Evolutionary conservation across 148 eudicot species (phyloP).

Genomic region (Vaccinium vitisidaea): DNA sequence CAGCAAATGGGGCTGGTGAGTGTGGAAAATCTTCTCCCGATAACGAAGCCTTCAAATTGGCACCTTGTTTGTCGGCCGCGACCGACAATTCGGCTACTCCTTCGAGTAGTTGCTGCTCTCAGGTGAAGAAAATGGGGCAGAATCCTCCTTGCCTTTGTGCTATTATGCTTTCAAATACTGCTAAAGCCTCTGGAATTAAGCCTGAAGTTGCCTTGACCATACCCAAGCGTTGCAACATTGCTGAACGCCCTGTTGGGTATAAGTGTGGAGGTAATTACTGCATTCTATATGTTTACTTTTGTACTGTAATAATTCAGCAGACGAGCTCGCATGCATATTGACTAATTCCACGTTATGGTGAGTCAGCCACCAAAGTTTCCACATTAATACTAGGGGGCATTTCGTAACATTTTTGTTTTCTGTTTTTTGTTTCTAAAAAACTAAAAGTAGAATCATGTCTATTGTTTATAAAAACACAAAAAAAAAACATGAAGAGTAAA

Average conservation of each 20-base stretch:
- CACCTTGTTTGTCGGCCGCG: background rate
- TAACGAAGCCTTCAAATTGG: background rate
- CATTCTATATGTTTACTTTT: background rate
- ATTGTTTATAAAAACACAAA: too few species aligned
- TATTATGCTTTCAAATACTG: conserved; percentile 66
- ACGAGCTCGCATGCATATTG: background rate
- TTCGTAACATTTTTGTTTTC: too few species aligned
- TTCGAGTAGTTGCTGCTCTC: conserved; percentile 43
- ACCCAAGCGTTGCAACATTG: conserved; percentile 70
- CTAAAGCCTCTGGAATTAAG: conserved; percentile 54
- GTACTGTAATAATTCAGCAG: background rate
- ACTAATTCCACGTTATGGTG: background rate
- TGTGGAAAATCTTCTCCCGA: background rate
- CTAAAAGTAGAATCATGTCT: too few species aligned
- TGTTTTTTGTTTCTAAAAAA: too few species aligned
- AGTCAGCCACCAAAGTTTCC: background rate
- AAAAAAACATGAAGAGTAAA: too few species aligned
- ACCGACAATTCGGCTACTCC: background rate
- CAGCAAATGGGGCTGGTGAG: conserved; percentile 4
- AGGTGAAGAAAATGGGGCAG: conserved; percentile 54
- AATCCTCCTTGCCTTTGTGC: conserved; percentile 71
- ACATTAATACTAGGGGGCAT: background rate
- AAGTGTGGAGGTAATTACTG: conserved; percentile 50
- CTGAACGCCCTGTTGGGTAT: conserved; percentile 70
- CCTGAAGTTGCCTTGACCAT: conserved; percentile 66